Evolutionary conservation across 1,139 yeast species (phyloP).

Genomic region (Suhomyces ambrosiae): DNA sequence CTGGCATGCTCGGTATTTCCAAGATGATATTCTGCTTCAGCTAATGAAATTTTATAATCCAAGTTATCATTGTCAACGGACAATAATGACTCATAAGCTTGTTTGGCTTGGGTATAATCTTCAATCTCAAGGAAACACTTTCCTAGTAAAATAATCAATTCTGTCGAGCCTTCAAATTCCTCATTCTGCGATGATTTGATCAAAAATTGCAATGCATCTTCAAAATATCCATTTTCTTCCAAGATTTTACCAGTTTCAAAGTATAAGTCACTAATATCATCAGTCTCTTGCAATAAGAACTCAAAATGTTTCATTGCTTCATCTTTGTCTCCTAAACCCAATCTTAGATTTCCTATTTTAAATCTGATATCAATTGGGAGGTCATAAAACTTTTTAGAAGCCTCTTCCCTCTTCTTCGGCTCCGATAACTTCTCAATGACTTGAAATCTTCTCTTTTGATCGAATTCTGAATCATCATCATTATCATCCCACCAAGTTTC

Average conservation of each 20-base stretch:
- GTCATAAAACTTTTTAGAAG: conserved; percentile 37
- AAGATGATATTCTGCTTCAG: conserved; percentile 77
- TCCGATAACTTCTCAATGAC: conserved; percentile 20
- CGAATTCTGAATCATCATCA: conserved; percentile 80
- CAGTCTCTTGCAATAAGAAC: conserved; percentile 54
- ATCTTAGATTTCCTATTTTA: conserved; percentile 73
- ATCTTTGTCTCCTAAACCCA: conserved; percentile 60
- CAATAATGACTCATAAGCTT: conserved; percentile 60
- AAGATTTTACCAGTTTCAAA: conserved; percentile 75
- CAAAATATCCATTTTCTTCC: conserved; percentile 66
- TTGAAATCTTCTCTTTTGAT: conserved; percentile 57
- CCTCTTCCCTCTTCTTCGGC: conserved; percentile 24
- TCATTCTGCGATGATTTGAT: conserved; percentile 54
- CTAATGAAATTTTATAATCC: conserved; percentile 75
- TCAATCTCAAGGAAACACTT: conserved; percentile 77
- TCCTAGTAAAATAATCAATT: conserved; percentile 66
- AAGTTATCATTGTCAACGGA: conserved; percentile 62
- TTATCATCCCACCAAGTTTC: conserved; percentile 86
- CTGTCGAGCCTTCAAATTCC: conserved; percentile 46
- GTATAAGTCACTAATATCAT: conserved; percentile 70
- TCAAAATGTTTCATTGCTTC: conserved; percentile 78
- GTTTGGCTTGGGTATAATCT: conserved; percentile 68
- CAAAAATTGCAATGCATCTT: conserved; percentile 72
- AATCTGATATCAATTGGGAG: conserved; percentile 87
- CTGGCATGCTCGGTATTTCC: conserved; percentile 68